Evolutionary conservation across 2,329 filamentous ascomycete species (phyloP), one percentile per base, ranked within the genome.

Genomic region (Mariannaea elegans): DNA sequence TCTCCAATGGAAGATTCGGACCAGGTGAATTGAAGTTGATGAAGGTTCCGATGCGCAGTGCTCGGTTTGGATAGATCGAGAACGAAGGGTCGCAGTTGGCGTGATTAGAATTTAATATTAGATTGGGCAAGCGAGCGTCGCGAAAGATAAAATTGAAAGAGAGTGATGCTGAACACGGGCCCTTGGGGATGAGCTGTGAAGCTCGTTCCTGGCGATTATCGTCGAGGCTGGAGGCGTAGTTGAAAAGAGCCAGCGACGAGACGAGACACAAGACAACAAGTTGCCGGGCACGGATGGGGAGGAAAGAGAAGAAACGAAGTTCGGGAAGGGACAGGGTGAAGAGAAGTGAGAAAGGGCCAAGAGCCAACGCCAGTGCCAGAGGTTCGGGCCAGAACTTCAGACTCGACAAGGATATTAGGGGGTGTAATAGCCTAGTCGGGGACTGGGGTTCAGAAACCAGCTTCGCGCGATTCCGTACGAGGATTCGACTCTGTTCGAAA

Each of bases 71-170:
- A 34, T 41, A 49, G 36, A 53, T 36, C 12, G 56, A 61, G 49
- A 71, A 67, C 57, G 68, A 71, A 58, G 18, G 65, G 48, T 68
- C 47, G 55, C 46, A 68, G 67, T 71, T 71, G 67, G 65, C 59
- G 48, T 49, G 45, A 69, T 71, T 71, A 68, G 48, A 27, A 29
- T 51, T 68, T 71, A 71, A 50, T 54, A 69, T 71, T 69, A 70
- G 32, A 56, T 51, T 54, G 61, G 62, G 61, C 61, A 62, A 65
- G 65, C 49, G 66, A 67, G 51, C 49, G 65, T 65, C 59, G 65
- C 49, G 52, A 41, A 48, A 55, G 32, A 63, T 31, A 19, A 32
- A 59, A 61, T 39, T 48, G 57, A 71, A 63, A 52, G 61, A 69
- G 64, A 53, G 57, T 64, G 57, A 44, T 52, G 52, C 65, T 63